phyloP scores from a whole-genome alignment of 345 rosid genomes.

The Gossypium australe region DNA sequence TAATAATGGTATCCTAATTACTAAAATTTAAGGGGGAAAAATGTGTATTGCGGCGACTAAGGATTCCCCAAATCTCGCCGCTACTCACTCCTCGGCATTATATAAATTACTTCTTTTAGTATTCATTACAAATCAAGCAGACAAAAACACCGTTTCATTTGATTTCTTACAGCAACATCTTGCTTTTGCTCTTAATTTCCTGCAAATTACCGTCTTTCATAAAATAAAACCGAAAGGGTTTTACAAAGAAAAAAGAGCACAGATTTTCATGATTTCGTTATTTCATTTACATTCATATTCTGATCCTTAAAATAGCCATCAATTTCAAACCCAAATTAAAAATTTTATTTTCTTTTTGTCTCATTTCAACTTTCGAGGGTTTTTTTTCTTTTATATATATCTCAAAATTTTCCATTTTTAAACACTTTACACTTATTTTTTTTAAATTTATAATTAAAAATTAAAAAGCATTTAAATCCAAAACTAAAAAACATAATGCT shows the following conservation, averaged over 20 bases:
- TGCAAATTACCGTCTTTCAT: neutral
- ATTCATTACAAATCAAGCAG: constrained; percentile 7
- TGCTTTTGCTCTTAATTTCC: neutral
- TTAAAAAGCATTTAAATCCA: no score
- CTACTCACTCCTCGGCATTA: constrained; percentile 38
- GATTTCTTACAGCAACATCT: neutral
- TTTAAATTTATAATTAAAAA: neutral
- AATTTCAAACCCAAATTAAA: neutral
- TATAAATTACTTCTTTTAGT: neutral
- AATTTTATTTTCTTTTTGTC: neutral
- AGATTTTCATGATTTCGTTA: neutral
- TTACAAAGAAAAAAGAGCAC: constrained; percentile 9
- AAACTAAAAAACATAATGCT: neutral
- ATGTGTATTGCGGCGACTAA: constrained; percentile 31
- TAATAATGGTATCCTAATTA: no score
- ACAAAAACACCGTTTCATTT: constrained; percentile 11
- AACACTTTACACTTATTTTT: neutral
- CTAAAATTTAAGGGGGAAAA: neutral
- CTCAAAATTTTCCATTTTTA: neutral
- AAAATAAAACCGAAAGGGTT: neutral
- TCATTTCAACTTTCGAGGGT: neutral
- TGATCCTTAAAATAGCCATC: neutral
- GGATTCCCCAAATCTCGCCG: constrained; percentile 48
- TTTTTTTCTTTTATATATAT: neutral
- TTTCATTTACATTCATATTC: neutral